phyloP scores from a whole-genome alignment of 148 eudicot genomes.

The Fallopia convolvulus region DNA sequence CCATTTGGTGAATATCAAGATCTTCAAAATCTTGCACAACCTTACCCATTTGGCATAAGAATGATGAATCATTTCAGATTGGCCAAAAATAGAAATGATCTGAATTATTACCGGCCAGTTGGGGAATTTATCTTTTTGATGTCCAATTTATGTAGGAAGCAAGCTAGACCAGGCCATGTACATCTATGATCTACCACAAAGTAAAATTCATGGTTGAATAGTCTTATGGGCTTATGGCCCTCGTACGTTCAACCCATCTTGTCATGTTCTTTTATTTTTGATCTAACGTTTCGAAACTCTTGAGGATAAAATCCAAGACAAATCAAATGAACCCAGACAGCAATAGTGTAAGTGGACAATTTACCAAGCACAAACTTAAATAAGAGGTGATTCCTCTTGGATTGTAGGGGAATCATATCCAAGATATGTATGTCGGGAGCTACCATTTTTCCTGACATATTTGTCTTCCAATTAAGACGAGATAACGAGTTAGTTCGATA shows the following conservation, averaged over 20 bases:
- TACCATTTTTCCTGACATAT: not conserved
- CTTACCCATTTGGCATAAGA: too few relatives aligned
- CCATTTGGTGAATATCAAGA: too few relatives aligned
- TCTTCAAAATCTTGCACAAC: too few relatives aligned
- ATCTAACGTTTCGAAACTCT: not conserved
- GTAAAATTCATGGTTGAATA: not conserved
- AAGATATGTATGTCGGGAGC: slow-evolving; percentile 8
- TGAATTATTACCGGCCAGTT: not conserved
- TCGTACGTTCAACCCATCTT: not conserved
- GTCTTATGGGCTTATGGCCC: not conserved
- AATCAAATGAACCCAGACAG: not conserved
- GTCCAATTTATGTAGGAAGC: not conserved
- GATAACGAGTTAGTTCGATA: not conserved
- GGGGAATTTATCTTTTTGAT: not conserved
- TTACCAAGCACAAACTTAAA: not conserved
- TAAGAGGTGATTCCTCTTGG: not conserved
- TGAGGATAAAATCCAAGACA: not conserved
- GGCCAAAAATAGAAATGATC: not conserved
- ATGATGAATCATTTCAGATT: not conserved
- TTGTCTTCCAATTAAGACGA: not conserved
- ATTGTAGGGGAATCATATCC: not conserved
- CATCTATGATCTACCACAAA: not conserved
- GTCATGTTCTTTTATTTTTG: not conserved
- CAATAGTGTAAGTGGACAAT: not conserved
- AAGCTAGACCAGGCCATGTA: not conserved